A percentile compares a stretch with the other conserved stretches of the same genome.
Conservation (phyloP, 2,329 filamentous ascomycete species). For the Aspergillus caelatus region DNA sequence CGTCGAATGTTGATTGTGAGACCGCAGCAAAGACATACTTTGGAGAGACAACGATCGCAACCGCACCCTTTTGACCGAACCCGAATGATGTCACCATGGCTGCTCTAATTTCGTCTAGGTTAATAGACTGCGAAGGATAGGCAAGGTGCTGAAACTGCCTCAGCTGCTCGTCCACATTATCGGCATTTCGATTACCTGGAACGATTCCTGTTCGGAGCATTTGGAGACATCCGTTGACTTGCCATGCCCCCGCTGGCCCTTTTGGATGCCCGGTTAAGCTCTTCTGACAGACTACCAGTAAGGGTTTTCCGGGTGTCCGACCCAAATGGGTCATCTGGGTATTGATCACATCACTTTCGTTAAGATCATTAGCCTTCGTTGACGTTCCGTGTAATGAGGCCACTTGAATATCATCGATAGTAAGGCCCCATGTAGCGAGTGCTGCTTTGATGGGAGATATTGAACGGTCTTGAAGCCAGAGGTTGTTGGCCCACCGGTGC, state of each 20-base stretch:
- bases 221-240: slow-evolving; percentile 96
- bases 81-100: slow-evolving; percentile 48
- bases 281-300: slow-evolving; percentile 95
- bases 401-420: slow-evolving; percentile 88
- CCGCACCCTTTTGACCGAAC: slow-evolving; percentile 49
- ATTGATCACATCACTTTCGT: slow-evolving; percentile 93
- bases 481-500: slow-evolving; percentile 88
- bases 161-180: slow-evolving; percentile 73
- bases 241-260: slow-evolving; percentile 97
- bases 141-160: slow-evolving; percentile 33
- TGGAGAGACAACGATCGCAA: slow-evolving; percentile 41
- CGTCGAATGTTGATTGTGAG: slow-evolving; percentile 9
- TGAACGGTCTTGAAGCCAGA: slow-evolving; percentile 88
- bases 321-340: slow-evolving; percentile 91
- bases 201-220: slow-evolving; percentile 89
- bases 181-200: slow-evolving; percentile 92
- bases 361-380: slow-evolving; percentile 97
- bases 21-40: slow-evolving; percentile 39
- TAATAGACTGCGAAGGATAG: slow-evolving; percentile 33
- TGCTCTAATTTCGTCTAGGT: slow-evolving; percentile 34
- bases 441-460: slow-evolving; percentile 93
- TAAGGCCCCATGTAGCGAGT: slow-evolving; percentile 92
- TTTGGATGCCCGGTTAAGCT: slow-evolving; percentile 97
- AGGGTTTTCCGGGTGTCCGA: slow-evolving; percentile 88
- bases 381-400: slow-evolving; percentile 98